Percentiles rank a stretch among this genome's conserved stretches.
Conservation (phyloP, 805 yeast species). For the Barnettozyma pratensis region DNA sequence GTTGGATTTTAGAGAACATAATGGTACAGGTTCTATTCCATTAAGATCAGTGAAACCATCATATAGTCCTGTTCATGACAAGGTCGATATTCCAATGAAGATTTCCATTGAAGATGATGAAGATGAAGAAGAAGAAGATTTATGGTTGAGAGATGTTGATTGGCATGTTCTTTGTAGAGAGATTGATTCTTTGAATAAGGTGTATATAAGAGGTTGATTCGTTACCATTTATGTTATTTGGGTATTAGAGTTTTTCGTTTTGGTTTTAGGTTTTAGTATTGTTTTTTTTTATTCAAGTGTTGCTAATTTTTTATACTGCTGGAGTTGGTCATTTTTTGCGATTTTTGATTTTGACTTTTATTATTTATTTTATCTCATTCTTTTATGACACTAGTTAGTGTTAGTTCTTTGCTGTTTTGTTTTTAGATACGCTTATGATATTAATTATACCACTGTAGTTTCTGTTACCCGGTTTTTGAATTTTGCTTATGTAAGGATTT, state of each 20-base stretch:
- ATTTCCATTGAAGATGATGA: conserved; percentile 12
- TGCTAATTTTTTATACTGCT: neutral
- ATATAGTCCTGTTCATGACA: conserved; percentile 5
- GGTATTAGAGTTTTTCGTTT: neutral
- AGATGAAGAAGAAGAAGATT: conserved; percentile 9
- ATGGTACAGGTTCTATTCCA: conserved; percentile 1
- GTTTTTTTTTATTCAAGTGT: neutral
- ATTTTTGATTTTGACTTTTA: neutral
- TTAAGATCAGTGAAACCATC: conserved; percentile 7
- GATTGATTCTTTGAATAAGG: conserved; percentile 66
- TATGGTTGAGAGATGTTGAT: conserved; percentile 60
- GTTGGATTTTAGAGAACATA: conserved; percentile 2
- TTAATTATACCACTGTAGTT: neutral
- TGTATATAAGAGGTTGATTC: conserved; percentile 18
- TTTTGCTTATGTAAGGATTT: too few species aligned
- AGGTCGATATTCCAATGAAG: conserved; percentile 1
- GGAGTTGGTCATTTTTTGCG: neutral
- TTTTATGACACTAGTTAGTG: neutral
- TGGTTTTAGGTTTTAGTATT: neutral
- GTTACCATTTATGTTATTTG: too few species aligned
- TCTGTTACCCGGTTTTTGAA: neutral
- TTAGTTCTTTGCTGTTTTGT: too few species aligned
- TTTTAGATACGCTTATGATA: too few species aligned
- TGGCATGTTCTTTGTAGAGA: conserved; percentile 88
- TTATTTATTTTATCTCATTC: neutral